Evolutionary conservation across 1,284 basidiomycete species (phyloP).

Genomic region (Xerocomus minutiporus): DNA sequence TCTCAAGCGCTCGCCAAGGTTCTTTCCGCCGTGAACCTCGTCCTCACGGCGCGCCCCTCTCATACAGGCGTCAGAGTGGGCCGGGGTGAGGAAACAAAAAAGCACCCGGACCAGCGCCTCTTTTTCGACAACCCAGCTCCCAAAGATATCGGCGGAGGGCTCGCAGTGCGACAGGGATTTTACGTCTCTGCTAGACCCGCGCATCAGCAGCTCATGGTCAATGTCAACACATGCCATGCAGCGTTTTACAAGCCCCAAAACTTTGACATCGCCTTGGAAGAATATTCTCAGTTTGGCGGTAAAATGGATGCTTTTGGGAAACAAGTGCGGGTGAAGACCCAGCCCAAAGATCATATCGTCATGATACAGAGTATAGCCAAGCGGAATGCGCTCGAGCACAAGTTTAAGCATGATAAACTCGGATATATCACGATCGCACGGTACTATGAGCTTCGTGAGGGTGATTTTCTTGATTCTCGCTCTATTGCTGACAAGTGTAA

Average conservation of each 20-base stretch:
- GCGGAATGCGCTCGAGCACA: slow-evolving; percentile 45
- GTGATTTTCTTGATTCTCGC: background rate
- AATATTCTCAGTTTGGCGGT: slow-evolving; percentile 48
- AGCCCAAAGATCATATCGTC: slow-evolving; percentile 57
- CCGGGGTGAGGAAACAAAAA: slow-evolving; percentile 32
- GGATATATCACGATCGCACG: slow-evolving; percentile 53
- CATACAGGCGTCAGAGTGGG: slow-evolving; percentile 39
- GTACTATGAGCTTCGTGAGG: slow-evolving; percentile 60
- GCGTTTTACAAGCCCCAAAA: slow-evolving; percentile 69
- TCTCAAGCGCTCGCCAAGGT: slow-evolving; percentile 42
- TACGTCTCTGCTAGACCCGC: slow-evolving; percentile 71
- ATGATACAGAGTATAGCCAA: slow-evolving; percentile 51
- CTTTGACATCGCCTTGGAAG: slow-evolving; percentile 51
- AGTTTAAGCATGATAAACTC: slow-evolving; percentile 50
- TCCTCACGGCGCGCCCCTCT: slow-evolving; percentile 43
- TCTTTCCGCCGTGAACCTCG: slow-evolving; percentile 46
- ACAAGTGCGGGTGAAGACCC: slow-evolving; percentile 55
- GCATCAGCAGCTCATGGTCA: slow-evolving; percentile 71
- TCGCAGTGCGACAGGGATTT: slow-evolving; percentile 69
- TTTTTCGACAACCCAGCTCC: slow-evolving; percentile 33
- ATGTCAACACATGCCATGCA: slow-evolving; percentile 74
- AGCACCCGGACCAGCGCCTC: slow-evolving; percentile 33
- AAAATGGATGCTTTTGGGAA: slow-evolving; percentile 50
- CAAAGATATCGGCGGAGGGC: slow-evolving; percentile 33
- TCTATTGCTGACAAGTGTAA: background rate